These are phyloP conservation scores for Linanthus parryae DNA, from an alignment of 148 eudicot species.

Conservation along the genomic window DNA sequence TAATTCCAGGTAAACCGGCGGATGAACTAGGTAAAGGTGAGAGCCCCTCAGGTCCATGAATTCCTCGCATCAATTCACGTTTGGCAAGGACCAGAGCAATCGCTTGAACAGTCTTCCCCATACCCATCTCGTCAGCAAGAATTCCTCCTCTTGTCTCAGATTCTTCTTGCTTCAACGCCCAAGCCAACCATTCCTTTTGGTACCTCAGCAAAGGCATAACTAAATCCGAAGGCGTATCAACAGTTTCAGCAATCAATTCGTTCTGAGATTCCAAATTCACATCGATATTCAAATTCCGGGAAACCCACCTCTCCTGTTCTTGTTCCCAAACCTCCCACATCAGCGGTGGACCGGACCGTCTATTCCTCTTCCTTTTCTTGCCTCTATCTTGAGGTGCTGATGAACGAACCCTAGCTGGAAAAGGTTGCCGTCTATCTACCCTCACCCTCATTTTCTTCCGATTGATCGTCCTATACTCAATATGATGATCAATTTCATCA, in stretches of 20 bases:
- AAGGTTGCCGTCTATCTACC: too few relatives aligned
- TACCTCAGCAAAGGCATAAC: slow-evolving; percentile 66
- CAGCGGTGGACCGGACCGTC: slow-evolving; percentile 24
- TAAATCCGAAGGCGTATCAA: slow-evolving; percentile 58
- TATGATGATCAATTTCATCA: too few relatives aligned
- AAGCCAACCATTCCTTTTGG: slow-evolving; percentile 96
- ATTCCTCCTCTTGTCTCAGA: slow-evolving; percentile 74
- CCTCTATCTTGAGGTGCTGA: too few relatives aligned
- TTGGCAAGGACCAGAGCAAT: slow-evolving; percentile 93
- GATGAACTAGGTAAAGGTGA: slow-evolving; percentile 29
- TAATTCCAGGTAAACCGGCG: slow-evolving; percentile 35
- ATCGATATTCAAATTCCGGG: slow-evolving; percentile 28
- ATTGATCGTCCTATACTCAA: too few relatives aligned
- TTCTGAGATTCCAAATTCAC: slow-evolving; percentile 40
- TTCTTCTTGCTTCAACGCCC: slow-evolving; percentile 91
- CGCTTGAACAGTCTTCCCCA: slow-evolving; percentile 94
- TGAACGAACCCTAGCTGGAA: too few relatives aligned
- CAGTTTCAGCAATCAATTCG: slow-evolving; percentile 42
- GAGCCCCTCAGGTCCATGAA: slow-evolving; percentile 21
- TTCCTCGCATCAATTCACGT: slow-evolving; percentile 36
- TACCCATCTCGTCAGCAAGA: slow-evolving; percentile 99
- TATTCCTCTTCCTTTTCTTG: slow-evolving; percentile 33
- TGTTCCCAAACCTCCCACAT: slow-evolving; percentile 84
- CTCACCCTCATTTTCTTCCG: too few relatives aligned
- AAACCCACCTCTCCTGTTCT: slow-evolving; percentile 65